Evolutionary conservation across 306 rosid genomes (phyloP).

Genomic region (Begonia fuchsioides): DNA sequence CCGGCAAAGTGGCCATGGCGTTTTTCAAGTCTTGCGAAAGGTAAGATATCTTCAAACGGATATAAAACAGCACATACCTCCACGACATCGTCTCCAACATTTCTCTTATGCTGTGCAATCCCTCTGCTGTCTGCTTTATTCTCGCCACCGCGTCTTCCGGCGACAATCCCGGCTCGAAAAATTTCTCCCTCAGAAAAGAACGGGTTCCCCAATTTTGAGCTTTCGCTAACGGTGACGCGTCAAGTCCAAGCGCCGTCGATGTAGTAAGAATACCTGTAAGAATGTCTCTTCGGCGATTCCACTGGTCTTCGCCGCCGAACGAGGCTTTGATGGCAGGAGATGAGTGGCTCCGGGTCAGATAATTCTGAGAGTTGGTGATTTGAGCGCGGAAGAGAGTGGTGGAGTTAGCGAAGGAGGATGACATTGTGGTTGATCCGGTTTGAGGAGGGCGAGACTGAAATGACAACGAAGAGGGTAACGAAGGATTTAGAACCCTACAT

Average conservation of each 20-base stretch:
- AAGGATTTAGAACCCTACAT: background rate
- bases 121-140: constrained; percentile 81
- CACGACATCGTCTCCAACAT: constrained; percentile 76
- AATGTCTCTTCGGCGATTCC: constrained; percentile 30
- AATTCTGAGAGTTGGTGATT: constrained; percentile 17
- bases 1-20: constrained; percentile 45
- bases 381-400: constrained; percentile 37
- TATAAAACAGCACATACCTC: constrained; percentile 79
- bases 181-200: constrained; percentile 49
- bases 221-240: constrained; percentile 18
- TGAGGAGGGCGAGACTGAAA: background rate
- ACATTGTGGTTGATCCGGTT: constrained; percentile 28
- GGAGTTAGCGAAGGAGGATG: constrained; percentile 29
- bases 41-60: constrained; percentile 56
- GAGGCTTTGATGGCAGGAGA: constrained; percentile 13
- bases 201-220: constrained; percentile 77
- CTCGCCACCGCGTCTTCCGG: constrained; percentile 74
- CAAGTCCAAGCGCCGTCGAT: constrained; percentile 18
- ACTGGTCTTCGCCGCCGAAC: constrained; percentile 6
- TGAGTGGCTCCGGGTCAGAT: background rate
- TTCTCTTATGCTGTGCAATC: constrained; percentile 66
- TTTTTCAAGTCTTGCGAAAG: constrained; percentile 70
- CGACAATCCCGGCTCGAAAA: constrained; percentile 58
- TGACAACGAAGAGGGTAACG: background rate
- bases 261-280: constrained; percentile 34